Conservation (phyloP, 2,329 filamentous ascomycete genomes). For the Corinectria fuckeliana region DNA sequence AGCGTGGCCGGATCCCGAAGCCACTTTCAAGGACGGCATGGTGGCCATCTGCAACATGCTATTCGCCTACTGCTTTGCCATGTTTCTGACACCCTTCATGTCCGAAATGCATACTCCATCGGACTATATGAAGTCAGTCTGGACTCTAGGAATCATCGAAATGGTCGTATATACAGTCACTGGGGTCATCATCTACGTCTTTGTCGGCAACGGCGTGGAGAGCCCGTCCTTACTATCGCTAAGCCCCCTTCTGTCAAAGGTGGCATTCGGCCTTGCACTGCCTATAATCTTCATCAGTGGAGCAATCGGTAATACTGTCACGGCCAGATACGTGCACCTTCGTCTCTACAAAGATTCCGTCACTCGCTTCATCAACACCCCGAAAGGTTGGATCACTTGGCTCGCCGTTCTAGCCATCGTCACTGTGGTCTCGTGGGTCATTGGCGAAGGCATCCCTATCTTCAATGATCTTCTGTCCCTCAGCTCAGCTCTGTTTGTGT, state of each 20-base stretch:
- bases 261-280: constrained; percentile 69
- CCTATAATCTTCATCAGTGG: constrained; percentile 53
- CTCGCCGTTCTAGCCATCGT: constrained; percentile 59
- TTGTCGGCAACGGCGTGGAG: constrained; percentile 62
- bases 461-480: constrained; percentile 41
- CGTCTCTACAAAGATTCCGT: constrained; percentile 45
- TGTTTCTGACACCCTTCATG: constrained; percentile 18
- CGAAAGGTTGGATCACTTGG: constrained; percentile 57
- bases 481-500: constrained; percentile 54
- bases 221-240: constrained; percentile 70
- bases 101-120: constrained; percentile 16
- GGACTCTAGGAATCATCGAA: constrained; percentile 62
- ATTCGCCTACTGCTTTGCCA: constrained; percentile 19
- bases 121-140: constrained; percentile 59
- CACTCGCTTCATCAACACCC: constrained; percentile 48
- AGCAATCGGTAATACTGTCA: constrained; percentile 61
- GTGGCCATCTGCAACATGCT: constrained; percentile 62
- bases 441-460: constrained; percentile 71
- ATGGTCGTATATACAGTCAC: constrained; percentile 67
- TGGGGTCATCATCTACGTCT: constrained; percentile 70
- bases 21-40: constrained; percentile 59
- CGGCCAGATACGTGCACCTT: constrained; percentile 47
- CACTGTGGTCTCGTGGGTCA: constrained; percentile 70
- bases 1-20: constrained; percentile 45
- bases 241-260: constrained; percentile 59